Evolutionary conservation across 1,284 basidiomycete species (phyloP).

Genomic region (Ganoderma multipileum): DNA sequence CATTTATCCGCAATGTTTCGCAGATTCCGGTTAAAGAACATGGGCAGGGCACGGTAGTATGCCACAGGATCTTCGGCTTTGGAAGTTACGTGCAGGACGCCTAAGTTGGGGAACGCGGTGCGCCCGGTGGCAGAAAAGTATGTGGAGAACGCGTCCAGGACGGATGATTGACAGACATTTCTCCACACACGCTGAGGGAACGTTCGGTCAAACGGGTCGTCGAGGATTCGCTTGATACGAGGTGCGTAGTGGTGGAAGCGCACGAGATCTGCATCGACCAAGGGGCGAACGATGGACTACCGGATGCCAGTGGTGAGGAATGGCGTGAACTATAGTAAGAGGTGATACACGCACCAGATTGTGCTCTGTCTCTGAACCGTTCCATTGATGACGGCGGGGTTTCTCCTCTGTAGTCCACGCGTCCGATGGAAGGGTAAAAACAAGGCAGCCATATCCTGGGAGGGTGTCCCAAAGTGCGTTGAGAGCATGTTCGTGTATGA

Average conservation of each 20-base stretch:
- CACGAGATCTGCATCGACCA: slow-evolving; percentile 7
- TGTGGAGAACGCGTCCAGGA: not conserved
- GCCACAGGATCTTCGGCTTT: not conserved
- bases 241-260: slow-evolving; percentile 8
- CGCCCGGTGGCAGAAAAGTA: not conserved
- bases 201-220: not conserved
- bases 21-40: not conserved
- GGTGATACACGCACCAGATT: not conserved
- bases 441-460: not conserved
- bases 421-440: not conserved
- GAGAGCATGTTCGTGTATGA: not conserved
- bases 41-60: not conserved
- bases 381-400: not conserved
- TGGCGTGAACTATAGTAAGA: not conserved
- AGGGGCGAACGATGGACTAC: slow-evolving; percentile 4
- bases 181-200: not conserved
- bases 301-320: not conserved
- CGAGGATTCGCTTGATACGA: slow-evolving; percentile 6
- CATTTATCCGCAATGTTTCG: not conserved
- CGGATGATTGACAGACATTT: not conserved
- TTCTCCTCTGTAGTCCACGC: not conserved
- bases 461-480: not conserved
- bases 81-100: not conserved
- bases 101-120: not conserved
- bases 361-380: not conserved